Percentiles rank a stretch among this genome's conserved stretches.
Conservation (phyloP, 345 rosid genomes). For the Nephelium lappaceum region DNA sequence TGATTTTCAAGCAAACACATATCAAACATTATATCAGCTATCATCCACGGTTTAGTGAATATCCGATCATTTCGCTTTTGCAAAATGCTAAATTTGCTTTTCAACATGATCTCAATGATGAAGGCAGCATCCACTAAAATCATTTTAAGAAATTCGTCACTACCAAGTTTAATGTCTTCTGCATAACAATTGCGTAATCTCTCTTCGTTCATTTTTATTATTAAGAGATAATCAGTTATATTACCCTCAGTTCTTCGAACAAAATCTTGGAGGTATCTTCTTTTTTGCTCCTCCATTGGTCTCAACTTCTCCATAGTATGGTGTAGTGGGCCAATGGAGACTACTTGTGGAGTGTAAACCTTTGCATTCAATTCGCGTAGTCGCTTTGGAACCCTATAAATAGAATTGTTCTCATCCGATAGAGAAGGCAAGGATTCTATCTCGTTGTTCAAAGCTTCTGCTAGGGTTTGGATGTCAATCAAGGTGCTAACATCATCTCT, state of each 20-base stretch:
- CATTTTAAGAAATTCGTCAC: slow-evolving; percentile 25
- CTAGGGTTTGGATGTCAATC: neutral
- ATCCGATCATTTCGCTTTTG: neutral
- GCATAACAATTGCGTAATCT: slow-evolving; percentile 10
- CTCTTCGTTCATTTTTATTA: neutral
- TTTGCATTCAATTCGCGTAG: neutral
- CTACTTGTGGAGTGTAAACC: neutral
- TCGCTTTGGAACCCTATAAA: slow-evolving; percentile 14
- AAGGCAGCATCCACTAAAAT: slow-evolving; percentile 26
- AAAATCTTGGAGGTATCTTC: slow-evolving; percentile 16
- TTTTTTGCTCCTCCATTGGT: slow-evolving; percentile 29
- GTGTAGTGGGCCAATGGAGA: slow-evolving; percentile 33
- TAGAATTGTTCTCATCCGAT: slow-evolving; percentile 6
- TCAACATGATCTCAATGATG: slow-evolving; percentile 19
- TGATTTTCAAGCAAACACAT: slow-evolving; percentile 39
- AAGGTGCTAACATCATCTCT: neutral
- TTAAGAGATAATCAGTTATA: neutral
- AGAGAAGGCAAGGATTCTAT: neutral
- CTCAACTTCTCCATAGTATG: neutral
- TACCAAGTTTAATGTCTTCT: neutral
- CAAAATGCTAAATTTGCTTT: neutral
- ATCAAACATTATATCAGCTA: neutral
- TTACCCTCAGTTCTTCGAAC: neutral
- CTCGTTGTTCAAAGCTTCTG: neutral
- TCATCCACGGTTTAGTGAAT: slow-evolving; percentile 9